Evolutionary conservation across 331 rosid species (phyloP), one percentile per base, ranked within the genome.

Genomic region (Arachis monticola): DNA sequence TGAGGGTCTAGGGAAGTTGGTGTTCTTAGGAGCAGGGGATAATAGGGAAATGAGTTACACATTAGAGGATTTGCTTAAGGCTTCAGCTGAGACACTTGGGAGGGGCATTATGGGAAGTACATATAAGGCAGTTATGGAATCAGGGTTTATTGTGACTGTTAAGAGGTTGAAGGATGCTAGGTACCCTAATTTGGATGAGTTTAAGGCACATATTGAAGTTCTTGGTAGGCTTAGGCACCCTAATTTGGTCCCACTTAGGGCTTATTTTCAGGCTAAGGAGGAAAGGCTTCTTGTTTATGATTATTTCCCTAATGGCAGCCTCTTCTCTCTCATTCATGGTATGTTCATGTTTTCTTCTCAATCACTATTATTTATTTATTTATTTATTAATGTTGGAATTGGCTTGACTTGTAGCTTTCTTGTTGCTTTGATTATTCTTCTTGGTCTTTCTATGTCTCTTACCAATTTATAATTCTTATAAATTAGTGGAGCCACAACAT

Each of bases 1-100:
- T 8, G 97, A 91, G 83, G 98, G 95, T 64, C 72, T 91, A 69
- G 98, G 98, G 86, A 91, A 87, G 46, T 14, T 93, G 85, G 97
- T 93, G 90, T 93, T 93, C 88, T 90, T 96, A 63, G 98, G 97
- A 47, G 88, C 87, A 83, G 97, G 97, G 89, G 96, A 90, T 87
- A 74, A 90, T 85, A 74, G 84, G 42, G 88, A 87, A 55, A 91
- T 93, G 98, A 85, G 84, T n/a, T 93, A 93, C n/a, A 84, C 87
- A 17, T 76, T 93, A 14, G 97, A 93, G 80, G 98, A 93, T 76
- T 77, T 93, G 48, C 62, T 91, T 0, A 93, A 89, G 80, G 98
- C 98, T 1, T 93, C 97, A 6, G 98, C 97, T 3, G 97, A 91
- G 86, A 90, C 96, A 1, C 35, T 91, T 67, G 97, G 98, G 57